Percentiles rank a stretch among this genome's conserved stretches.
Conservation (phyloP, 495 filamentous ascomycete genomes). For the Parathielavia hyrcaniae region DNA sequence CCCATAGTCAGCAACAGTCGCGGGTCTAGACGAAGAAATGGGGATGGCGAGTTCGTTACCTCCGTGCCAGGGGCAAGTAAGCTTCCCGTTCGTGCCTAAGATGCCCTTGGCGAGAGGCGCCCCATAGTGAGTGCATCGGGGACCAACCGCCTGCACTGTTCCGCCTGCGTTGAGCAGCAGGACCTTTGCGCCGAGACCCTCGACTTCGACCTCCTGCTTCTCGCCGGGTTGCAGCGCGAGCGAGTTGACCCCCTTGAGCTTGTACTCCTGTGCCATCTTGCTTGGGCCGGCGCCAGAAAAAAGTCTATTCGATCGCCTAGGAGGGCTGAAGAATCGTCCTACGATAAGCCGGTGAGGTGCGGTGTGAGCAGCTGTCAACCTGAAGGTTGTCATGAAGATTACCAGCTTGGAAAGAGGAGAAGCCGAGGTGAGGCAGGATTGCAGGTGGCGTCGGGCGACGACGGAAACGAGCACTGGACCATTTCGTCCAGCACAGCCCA, state of each 20-base stretch:
- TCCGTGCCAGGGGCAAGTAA: constrained; percentile 95
- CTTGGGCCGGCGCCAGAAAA: constrained; percentile 3
- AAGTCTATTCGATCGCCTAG: background rate
- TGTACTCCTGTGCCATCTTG: constrained; percentile 64
- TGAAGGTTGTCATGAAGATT: background rate
- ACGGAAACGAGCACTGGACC: no score
- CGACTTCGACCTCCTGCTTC: constrained; percentile 83
- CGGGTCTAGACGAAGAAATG: background rate
- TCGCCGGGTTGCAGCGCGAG: constrained; percentile 68
- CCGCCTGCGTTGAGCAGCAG: constrained; percentile 71
- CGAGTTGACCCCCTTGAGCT: constrained; percentile 70
- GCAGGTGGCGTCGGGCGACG: no score
- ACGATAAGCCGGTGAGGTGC: background rate
- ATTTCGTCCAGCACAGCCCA: background rate
- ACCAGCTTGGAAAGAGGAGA: background rate
- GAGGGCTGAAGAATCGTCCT: background rate
- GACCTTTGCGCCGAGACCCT: constrained; percentile 82
- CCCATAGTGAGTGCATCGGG: constrained; percentile 91
- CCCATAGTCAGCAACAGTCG: background rate
- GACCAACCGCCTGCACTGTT: constrained; percentile 67
- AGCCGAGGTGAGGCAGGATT: background rate
- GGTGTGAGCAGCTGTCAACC: background rate
- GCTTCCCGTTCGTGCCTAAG: constrained; percentile 68
- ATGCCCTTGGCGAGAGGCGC: constrained; percentile 82
- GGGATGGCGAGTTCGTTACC: constrained; percentile 45